Evolutionary conservation across 1,284 basidiomycete genomes (phyloP).

Genomic region (Pseudozyma flocculosa): DNA sequence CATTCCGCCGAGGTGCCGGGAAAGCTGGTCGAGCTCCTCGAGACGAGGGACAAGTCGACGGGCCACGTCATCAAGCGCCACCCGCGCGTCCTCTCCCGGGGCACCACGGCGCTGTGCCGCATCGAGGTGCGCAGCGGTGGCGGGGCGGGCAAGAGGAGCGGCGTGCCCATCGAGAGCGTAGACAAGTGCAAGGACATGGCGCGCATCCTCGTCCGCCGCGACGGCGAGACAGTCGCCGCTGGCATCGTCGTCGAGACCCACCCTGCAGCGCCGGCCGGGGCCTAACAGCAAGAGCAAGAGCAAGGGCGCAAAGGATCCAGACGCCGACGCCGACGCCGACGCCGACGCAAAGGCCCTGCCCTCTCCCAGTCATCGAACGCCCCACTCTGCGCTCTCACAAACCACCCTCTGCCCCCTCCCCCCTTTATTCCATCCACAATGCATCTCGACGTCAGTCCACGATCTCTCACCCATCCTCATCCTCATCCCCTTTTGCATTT

Average conservation of each 20-base stretch:
- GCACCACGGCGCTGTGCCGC: constrained; percentile 78
- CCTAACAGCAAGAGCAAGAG: too few relatives aligned
- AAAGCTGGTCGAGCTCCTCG: constrained; percentile 75
- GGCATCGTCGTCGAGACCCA: constrained; percentile 64
- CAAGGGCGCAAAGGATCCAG: too few relatives aligned
- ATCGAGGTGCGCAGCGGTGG: constrained; percentile 60
- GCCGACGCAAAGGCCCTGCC: too few relatives aligned
- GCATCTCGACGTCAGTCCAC: too few relatives aligned
- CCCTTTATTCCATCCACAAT: too few relatives aligned
- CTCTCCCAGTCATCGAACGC: too few relatives aligned
- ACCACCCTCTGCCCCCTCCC: too few relatives aligned
- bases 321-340: too few relatives aligned
- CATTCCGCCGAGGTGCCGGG: constrained; percentile 90
- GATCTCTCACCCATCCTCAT: too few relatives aligned
- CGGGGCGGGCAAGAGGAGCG: constrained; percentile 31
- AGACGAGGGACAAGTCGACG: constrained; percentile 74
- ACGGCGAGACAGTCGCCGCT: constrained; percentile 91
- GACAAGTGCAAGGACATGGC: constrained; percentile 95
- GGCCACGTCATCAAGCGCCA: constrained; percentile 75
- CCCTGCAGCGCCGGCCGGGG: too few relatives aligned
- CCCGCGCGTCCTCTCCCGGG: constrained; percentile 78
- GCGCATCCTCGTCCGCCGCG: constrained; percentile 77
- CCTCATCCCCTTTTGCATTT: too few relatives aligned
- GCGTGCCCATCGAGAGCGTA: constrained; percentile 69
- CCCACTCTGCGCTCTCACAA: too few relatives aligned